Evolutionary conservation across 2,329 filamentous ascomycete species (phyloP).

Genomic region (Cryphonectria radicalis): DNA sequence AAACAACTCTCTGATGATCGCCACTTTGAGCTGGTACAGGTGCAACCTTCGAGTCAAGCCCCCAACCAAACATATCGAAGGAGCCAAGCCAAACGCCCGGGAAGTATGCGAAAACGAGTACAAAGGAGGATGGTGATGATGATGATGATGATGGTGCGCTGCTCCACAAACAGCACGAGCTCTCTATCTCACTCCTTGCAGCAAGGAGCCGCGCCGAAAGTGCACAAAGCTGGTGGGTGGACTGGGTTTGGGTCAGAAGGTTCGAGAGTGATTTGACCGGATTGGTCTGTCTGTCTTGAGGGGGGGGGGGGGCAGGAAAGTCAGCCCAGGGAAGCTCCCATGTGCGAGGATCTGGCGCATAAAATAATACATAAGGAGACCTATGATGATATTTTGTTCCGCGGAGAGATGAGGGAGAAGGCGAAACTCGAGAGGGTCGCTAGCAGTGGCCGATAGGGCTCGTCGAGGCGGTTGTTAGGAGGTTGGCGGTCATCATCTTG

Average conservation of each 20-base stretch:
- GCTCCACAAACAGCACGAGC: not conserved
- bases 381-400: not conserved
- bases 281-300: conserved; percentile 10
- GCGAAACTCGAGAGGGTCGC: not conserved
- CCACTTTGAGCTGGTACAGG: conserved; percentile 9
- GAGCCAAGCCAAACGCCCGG: conserved; percentile 19
- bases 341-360: not conserved
- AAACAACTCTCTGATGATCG: not conserved
- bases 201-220: conserved; percentile 2
- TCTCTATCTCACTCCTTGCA: not conserved
- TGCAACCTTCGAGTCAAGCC: conserved; percentile 10
- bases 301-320: not conserved
- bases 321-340: not conserved
- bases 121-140: not conserved
- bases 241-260: conserved; percentile 17
- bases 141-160: not conserved
- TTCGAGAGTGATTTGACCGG: not conserved
- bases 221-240: conserved; percentile 11
- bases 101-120: not conserved
- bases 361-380: not conserved
- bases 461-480: not conserved
- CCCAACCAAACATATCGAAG: not conserved
- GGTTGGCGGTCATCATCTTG: not conserved
- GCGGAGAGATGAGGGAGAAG: not conserved
- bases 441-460: not conserved